Evolutionary conservation across 768 basidiomycete species (phyloP).

Genomic region (Lactarius sp.): DNA sequence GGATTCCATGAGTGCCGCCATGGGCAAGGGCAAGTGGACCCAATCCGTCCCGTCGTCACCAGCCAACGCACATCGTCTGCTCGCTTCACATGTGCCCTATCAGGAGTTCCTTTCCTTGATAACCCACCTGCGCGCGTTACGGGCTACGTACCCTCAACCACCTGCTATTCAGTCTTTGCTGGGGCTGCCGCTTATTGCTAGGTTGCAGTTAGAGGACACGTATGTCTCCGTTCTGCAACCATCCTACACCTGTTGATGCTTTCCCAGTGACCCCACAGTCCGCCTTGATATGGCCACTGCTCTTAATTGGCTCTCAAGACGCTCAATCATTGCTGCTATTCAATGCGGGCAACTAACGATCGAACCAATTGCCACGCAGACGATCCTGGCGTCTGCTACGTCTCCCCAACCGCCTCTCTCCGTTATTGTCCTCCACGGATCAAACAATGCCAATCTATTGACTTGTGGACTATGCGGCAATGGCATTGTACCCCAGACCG

Average conservation of each 20-base stretch:
- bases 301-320: constrained; percentile 88
- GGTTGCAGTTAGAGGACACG: constrained; percentile 80
- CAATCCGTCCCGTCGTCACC: constrained; percentile 35
- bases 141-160: constrained; percentile 52
- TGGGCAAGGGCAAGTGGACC: constrained; percentile 70
- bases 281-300: constrained; percentile 93
- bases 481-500: constrained; percentile 42
- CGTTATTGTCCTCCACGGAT: constrained; percentile 37
- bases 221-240: constrained; percentile 42
- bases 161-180: constrained; percentile 73
- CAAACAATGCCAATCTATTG: constrained; percentile 46
- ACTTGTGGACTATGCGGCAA: constrained; percentile 78
- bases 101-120: constrained; percentile 77
- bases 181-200: constrained; percentile 69
- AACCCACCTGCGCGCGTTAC: constrained; percentile 66
- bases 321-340: constrained; percentile 79
- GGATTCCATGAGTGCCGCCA: constrained; percentile 43
- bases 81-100: constrained; percentile 71
- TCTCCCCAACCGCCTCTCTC: constrained; percentile 33
- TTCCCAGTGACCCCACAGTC: constrained; percentile 77
- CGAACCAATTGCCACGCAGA: constrained; percentile 69
- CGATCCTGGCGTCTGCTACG: constrained; percentile 53
- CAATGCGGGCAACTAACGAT: constrained; percentile 82
- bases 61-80: constrained; percentile 39
- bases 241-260: constrained; percentile 23